Evolutionary conservation across 1,139 yeast species (phyloP), one percentile per base, ranked within the genome.

Genomic region (Kazachstania sp.): DNA sequence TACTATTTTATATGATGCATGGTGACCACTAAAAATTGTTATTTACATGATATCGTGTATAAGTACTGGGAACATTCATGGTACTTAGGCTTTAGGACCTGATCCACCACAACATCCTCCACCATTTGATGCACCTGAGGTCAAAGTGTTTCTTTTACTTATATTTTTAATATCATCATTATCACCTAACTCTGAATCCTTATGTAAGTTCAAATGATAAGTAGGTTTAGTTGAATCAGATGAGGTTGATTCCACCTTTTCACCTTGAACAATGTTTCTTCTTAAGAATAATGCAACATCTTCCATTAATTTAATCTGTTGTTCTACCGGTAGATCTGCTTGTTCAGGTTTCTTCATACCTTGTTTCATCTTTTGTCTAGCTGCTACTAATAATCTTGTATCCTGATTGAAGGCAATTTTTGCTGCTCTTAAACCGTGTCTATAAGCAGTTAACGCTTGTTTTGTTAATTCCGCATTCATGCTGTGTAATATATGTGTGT

Each of bases 151-250:
- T 16, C 48, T 44, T 16, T 38, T 48, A n/a, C 50, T 48, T n/a
- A 34, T 34, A 34, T 64, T 64, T 57, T 74, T 76, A 48, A 79
- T 68, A 41, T 73, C 68, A 18, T 80, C 95, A 64, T 92, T 92
- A 62, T 88, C 96, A 13, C 97, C 97, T 46, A 90, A 72, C 65
- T 92, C 97, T 0, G 95, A 86, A 45, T 83, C 78, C 45, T 78
- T 70, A 62, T 87, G 96, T 57, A 92, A 82, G 54, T 83, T 81
- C 58, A 88, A 70, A 48, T 57, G 58, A 51, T 68, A 74, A 32
- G 54, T 57, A 8, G 51, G 41, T n/a, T 61, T 64, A 52, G 74
- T 73, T 6, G 70, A 73, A 31, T 39, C 34, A 28, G 11, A 8
- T 6, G 35, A 28, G 4, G 23, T 6, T 6, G 23, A 16, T 26